phyloP scores from a whole-genome alignment of 352 stramenopile species.

The Hyaloperonospora brassicae region DNA sequence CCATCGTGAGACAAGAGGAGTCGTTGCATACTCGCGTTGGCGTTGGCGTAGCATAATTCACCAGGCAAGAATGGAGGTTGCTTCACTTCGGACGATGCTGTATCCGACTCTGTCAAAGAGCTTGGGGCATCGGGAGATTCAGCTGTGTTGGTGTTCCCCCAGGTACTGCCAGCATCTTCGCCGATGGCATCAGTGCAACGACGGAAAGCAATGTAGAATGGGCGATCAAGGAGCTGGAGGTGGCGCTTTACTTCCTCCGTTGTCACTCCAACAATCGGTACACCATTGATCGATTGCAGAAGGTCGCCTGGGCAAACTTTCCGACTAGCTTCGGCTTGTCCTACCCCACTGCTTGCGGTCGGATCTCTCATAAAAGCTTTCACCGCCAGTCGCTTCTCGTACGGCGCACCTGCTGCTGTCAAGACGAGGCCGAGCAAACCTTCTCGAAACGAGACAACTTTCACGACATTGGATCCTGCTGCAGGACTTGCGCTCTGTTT shows the following conservation, averaged over 20 bases:
- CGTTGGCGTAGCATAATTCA: conserved; percentile 72
- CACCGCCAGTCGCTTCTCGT: conserved; percentile 49
- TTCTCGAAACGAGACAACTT: conserved; percentile 53
- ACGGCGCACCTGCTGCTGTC: conserved; percentile 38
- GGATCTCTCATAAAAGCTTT: conserved; percentile 63
- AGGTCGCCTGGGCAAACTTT: conserved; percentile 58
- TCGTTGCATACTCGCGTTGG: conserved; percentile 61
- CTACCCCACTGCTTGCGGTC: conserved; percentile 20
- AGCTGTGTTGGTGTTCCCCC: conserved; percentile 6
- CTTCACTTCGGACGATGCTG: conserved; percentile 14
- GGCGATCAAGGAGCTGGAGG: conserved; percentile 57
- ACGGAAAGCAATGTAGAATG: conserved; percentile 66
- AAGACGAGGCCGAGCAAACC: conserved; percentile 68
- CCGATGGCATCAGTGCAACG: conserved; percentile 23
- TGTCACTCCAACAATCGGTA: conserved; percentile 55
- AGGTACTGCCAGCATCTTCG: conserved; percentile 5
- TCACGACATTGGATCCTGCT: conserved; percentile 23
- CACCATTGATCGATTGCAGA: conserved; percentile 76
- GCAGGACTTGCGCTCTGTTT: background rate
- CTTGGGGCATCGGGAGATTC: conserved; percentile 2
- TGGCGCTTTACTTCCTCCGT: conserved; percentile 77
- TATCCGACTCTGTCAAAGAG: conserved; percentile 5
- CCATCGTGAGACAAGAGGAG: conserved; percentile 56
- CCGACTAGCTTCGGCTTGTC: conserved; percentile 55
- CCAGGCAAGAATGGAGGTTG: conserved; percentile 47